Conservation (phyloP, 345 rosid species). For the Raphanus sativus region DNA sequence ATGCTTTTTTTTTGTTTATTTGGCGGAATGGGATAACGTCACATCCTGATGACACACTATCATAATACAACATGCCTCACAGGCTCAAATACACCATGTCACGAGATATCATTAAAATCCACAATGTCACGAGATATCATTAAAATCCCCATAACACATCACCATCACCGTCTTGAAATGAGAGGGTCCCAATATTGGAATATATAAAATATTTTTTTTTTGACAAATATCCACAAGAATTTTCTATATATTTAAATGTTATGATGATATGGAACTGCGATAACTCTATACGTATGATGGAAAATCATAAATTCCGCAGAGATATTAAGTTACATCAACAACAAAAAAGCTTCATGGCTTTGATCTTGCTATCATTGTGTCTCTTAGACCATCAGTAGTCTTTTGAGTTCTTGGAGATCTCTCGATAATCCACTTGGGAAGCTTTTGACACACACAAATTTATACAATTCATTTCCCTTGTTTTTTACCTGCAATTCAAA, state of each 20-base stretch:
- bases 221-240: neutral
- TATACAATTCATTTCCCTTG: conserved; percentile 47
- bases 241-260: neutral
- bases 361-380: neutral
- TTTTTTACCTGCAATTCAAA: conserved; percentile 51
- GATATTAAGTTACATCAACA: neutral
- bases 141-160: conserved; percentile 2
- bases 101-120: neutral
- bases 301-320: neutral
- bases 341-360: conserved; percentile 8
- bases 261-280: neutral
- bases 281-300: conserved; percentile 22
- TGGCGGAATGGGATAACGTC: neutral
- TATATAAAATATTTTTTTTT: neutral
- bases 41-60: conserved; percentile 14
- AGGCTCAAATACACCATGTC: conserved; percentile 13
- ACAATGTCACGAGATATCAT: conserved; percentile 21
- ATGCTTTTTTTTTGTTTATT: neutral
- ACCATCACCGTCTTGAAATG: conserved; percentile 17
- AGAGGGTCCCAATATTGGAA: conserved; percentile 16
- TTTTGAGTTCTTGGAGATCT: conserved; percentile 20
- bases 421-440: conserved; percentile 13
- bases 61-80: conserved; percentile 1
- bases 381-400: conserved; percentile 9
- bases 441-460: conserved; percentile 24